Percentiles rank a stretch among this genome's conserved stretches.
phyloP scores from a whole-genome alignment of 306 rosid species.

The Sicyos baderoa region DNA sequence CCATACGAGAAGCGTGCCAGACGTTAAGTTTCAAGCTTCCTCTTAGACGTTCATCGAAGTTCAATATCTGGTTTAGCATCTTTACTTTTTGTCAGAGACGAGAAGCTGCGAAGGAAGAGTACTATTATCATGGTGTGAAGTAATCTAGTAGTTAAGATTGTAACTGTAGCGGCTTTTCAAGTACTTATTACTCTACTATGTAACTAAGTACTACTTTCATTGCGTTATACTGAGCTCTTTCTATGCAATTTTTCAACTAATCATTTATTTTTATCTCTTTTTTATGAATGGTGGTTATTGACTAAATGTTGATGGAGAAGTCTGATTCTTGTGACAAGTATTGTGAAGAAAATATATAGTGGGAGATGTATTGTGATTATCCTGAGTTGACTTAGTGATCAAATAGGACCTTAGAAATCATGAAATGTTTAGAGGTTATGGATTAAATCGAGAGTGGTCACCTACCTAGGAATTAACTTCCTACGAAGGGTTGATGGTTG shows the following conservation, averaged over 20 bases:
- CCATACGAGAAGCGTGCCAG: slow-evolving; percentile 29
- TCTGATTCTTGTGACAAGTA: not conserved
- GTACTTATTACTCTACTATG: slow-evolving; percentile 3
- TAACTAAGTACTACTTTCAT: not conserved
- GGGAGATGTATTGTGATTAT: not conserved
- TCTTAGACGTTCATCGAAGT: slow-evolving; percentile 8
- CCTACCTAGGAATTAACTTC: too few relatives aligned
- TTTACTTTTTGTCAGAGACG: slow-evolving; percentile 7
- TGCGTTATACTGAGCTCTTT: slow-evolving; percentile 1
- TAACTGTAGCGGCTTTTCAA: slow-evolving; percentile 3
- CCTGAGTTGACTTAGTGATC: too few relatives aligned
- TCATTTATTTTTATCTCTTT: not conserved
- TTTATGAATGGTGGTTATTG: not conserved
- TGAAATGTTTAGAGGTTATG: too few relatives aligned
- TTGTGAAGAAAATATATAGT: not conserved
- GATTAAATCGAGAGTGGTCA: too few relatives aligned
- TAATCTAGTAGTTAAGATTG: slow-evolving; percentile 6
- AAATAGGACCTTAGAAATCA: too few relatives aligned
- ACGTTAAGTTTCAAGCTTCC: slow-evolving; percentile 17
- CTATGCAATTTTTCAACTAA: not conserved
- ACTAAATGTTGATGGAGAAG: not conserved
- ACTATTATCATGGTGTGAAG: not conserved
- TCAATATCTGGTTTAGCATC: slow-evolving; percentile 18
- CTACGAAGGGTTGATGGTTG: too few relatives aligned
- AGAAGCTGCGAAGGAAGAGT: slow-evolving; percentile 2